phyloP scores from a whole-genome alignment of 2,329 filamentous ascomycete species.

The Colletotrichum graminicola region DNA sequence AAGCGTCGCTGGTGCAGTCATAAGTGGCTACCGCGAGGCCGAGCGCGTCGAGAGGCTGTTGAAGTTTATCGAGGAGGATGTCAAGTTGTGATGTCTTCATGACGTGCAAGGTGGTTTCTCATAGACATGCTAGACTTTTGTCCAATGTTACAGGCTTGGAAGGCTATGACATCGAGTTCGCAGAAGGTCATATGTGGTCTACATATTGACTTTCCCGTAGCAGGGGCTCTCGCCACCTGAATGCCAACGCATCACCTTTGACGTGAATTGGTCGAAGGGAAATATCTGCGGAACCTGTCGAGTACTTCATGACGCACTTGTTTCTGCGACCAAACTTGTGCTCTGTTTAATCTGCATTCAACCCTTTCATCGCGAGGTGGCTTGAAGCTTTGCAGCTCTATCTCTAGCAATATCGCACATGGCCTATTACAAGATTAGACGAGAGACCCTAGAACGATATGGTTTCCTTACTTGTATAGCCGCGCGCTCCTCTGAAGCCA shows the following conservation, averaged over 20 bases:
- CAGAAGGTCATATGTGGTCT: too few species aligned
- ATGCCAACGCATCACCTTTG: neutral
- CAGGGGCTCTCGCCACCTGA: neutral
- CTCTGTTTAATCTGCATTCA: neutral
- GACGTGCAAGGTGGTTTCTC: conserved; percentile 14
- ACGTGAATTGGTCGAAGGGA: neutral
- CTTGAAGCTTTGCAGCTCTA: conserved; percentile 73
- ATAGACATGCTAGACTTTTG: conserved; percentile 32
- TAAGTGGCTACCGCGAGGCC: conserved; percentile 39
- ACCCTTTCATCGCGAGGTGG: conserved; percentile 8
- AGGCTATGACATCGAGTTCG: neutral
- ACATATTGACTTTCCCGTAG: neutral
- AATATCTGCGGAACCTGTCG: neutral
- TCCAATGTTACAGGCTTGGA: conserved; percentile 17
- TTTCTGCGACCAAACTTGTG: neutral
- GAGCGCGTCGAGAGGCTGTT: conserved; percentile 37
- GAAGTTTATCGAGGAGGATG: conserved; percentile 30
- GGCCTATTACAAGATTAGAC: conserved; percentile 63
- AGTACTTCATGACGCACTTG: neutral
- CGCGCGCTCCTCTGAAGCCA: conserved; percentile 75
- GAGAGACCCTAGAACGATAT: too few species aligned
- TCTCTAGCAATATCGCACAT: conserved; percentile 94
- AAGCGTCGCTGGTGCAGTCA: conserved; percentile 36
- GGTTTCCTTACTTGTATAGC: conserved; percentile 75
- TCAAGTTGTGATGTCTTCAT: conserved; percentile 21